A percentile compares a stretch with the other conserved stretches of the same genome.
These are phyloP conservation scores for Quercus robur DNA, from an alignment of 306 rosid species.

Conservation along the genomic window DNA sequence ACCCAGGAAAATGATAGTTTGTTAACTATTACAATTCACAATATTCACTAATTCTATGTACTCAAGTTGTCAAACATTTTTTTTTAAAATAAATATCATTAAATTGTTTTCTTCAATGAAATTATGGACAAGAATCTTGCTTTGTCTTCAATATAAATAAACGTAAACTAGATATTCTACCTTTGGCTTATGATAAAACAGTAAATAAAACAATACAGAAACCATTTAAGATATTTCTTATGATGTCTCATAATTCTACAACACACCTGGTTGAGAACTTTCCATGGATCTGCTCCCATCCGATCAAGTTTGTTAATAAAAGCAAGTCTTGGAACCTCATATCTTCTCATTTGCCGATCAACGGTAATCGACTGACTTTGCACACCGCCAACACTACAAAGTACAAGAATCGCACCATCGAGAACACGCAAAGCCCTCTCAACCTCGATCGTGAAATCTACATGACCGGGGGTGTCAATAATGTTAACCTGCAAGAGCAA, in stretches of 20 bases:
- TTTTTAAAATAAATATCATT: background rate
- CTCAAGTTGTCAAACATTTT: background rate
- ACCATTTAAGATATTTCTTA: background rate
- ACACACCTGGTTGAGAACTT: slow-evolving; percentile 87
- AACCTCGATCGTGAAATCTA: slow-evolving; percentile 96
- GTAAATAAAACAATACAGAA: background rate
- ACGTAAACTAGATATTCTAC: background rate
- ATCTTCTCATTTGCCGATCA: slow-evolving; percentile 97
- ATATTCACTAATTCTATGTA: background rate
- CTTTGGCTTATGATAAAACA: background rate
- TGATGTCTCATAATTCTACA: slow-evolving; percentile 18
- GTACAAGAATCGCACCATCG: slow-evolving; percentile 98
- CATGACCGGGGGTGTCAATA: slow-evolving; percentile 97
- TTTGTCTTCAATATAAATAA: background rate
- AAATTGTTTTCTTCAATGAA: background rate
- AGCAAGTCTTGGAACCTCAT: slow-evolving; percentile 93
- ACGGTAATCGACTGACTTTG: slow-evolving; percentile 99
- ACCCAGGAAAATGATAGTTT: background rate
- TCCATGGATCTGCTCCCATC: slow-evolving; percentile 99
- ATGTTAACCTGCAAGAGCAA: slow-evolving; percentile 74
- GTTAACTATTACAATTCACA: background rate
- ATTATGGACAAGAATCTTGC: background rate
- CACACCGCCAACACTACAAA: slow-evolving; percentile 98
- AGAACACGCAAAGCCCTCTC: slow-evolving; percentile 98
- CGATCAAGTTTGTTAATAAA: slow-evolving; percentile 95